These are phyloP conservation scores for Isatis lusitanica DNA, from an alignment of 441 rosid genomes.

Conservation along the genomic window DNA sequence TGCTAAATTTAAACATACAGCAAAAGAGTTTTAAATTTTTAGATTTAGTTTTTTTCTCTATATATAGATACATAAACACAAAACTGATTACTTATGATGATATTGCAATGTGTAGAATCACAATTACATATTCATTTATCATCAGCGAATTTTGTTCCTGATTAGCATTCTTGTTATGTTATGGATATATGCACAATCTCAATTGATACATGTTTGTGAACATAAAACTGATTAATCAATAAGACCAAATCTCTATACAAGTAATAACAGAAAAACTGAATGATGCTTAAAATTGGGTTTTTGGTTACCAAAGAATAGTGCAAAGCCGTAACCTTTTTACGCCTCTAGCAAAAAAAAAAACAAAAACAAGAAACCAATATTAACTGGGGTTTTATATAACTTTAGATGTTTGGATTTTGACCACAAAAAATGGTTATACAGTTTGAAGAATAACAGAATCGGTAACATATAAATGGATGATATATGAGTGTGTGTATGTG, in stretches of 20 bases:
- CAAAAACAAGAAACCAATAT: too few species aligned
- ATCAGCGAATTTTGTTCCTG: background rate
- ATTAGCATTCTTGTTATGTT: background rate
- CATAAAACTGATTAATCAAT: background rate
- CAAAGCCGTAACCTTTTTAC: background rate
- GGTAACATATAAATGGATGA: background rate
- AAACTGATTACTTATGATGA: background rate
- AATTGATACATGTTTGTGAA: background rate
- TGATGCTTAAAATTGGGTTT: background rate
- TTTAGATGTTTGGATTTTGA: background rate
- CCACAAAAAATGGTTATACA: background rate
- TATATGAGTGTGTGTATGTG: background rate
- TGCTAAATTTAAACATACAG: background rate
- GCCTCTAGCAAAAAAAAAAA: too few species aligned
- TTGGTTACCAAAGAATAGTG: background rate
- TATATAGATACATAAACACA: background rate
- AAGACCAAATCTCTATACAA: background rate
- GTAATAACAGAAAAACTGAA: background rate
- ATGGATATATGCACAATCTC: background rate
- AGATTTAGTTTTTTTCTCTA: background rate
- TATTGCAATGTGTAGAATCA: background rate
- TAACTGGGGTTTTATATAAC: background rate
- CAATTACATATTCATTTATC: background rate
- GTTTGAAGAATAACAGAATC: background rate
- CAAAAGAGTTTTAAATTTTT: background rate